Evolutionary conservation across 345 rosid genomes (phyloP).

Genomic region (Euphorbia pulcherrima): DNA sequence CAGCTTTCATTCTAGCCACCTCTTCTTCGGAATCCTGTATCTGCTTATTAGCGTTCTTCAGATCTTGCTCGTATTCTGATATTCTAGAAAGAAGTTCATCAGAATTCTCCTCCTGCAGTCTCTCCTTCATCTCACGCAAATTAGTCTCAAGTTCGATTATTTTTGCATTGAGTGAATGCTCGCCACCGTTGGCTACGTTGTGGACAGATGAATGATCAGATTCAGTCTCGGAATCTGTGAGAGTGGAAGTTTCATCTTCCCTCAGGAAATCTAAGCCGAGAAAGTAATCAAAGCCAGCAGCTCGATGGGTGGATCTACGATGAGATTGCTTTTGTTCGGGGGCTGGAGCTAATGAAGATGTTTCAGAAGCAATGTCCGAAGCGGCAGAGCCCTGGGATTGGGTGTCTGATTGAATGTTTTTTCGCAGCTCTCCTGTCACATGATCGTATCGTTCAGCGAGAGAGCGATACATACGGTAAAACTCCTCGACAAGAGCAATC

Average conservation of each 20-base stretch:
- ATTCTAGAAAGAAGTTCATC: constrained; percentile 36
- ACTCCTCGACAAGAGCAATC: constrained; percentile 39
- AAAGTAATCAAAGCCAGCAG: constrained; percentile 41
- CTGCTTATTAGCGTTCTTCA: constrained; percentile 39
- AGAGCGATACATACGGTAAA: constrained; percentile 40
- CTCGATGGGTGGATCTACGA: too few species aligned
- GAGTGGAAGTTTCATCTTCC: constrained; percentile 64
- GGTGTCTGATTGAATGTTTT: constrained; percentile 27
- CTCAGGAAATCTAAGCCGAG: constrained; percentile 48
- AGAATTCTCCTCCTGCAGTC: constrained; percentile 27
- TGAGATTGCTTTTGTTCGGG: constrained; percentile 31
- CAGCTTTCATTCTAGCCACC: constrained; percentile 41
- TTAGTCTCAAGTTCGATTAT: constrained; percentile 30
- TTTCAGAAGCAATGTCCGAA: too few species aligned
- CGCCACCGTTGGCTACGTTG: constrained; percentile 27
- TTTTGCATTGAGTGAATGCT: constrained; percentile 25
- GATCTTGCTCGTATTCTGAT: constrained; percentile 41
- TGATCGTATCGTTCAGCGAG: constrained; percentile 45
- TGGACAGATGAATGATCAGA: constrained; percentile 52
- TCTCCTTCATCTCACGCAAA: constrained; percentile 28
- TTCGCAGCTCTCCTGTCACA: constrained; percentile 35
- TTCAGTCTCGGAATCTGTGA: constrained; percentile 76
- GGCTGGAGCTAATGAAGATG: constrained; percentile 30
- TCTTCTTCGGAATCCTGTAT: constrained; percentile 58
- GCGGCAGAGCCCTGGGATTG: constrained; percentile 34